Conservation (phyloP, 2,329 filamentous ascomycete species). For the Lachnellula subtilissima region DNA sequence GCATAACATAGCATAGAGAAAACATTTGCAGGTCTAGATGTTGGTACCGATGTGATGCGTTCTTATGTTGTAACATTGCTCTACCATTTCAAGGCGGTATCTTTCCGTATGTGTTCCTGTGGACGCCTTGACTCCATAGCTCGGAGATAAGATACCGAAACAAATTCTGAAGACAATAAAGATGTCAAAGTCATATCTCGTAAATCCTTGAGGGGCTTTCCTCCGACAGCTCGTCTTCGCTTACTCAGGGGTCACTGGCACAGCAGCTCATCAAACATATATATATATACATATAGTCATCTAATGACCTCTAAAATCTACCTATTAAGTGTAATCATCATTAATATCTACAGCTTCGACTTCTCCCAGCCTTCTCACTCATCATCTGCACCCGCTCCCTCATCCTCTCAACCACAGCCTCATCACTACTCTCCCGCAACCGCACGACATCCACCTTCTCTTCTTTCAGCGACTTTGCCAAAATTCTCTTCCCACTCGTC, state of each 20-base stretch:
- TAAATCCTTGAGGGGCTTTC: background rate
- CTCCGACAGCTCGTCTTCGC: background rate
- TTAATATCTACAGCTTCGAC: background rate
- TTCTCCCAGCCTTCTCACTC: constrained; percentile 19
- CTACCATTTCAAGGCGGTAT: background rate
- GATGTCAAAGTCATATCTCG: too few species aligned
- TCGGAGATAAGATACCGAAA: too few species aligned
- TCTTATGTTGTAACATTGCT: too few species aligned
- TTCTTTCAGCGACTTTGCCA: constrained; percentile 44
- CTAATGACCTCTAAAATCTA: too few species aligned
- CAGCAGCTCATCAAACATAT: background rate
- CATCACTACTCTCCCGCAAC: constrained; percentile 22
- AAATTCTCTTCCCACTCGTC: constrained; percentile 42
- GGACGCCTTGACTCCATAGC: too few species aligned
- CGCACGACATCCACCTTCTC: background rate
- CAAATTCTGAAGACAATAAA: too few species aligned
- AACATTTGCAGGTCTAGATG: background rate
- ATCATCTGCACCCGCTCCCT: constrained; percentile 24
- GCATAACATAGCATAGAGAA: constrained; percentile 4
- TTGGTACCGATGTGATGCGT: background rate
- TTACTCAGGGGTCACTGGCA: background rate
- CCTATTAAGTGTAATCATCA: background rate
- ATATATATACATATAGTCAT: too few species aligned
- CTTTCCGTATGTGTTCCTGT: background rate
- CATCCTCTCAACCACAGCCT: constrained; percentile 38